Conservation (phyloP, 2,329 filamentous ascomycete genomes). For the Ascocoryne sarcoides region DNA sequence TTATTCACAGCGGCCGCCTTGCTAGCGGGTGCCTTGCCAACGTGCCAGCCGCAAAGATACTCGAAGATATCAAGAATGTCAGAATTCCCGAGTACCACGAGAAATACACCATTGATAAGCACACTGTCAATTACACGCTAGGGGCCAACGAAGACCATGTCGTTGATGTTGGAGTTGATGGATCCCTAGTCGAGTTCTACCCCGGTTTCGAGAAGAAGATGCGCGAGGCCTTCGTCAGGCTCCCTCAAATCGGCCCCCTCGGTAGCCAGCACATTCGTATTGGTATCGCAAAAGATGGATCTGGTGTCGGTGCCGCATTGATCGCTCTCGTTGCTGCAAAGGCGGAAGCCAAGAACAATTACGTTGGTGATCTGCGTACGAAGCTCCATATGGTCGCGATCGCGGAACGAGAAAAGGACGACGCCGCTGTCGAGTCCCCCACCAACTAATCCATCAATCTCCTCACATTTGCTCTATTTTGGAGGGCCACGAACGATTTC, state of each 20-base stretch:
- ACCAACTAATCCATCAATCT: too few relatives aligned
- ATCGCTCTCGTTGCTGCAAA: slow-evolving; percentile 83
- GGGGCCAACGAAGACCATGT: slow-evolving; percentile 48
- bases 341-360: slow-evolving; percentile 28
- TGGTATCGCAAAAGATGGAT: slow-evolving; percentile 94
- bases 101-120: slow-evolving; percentile 20
- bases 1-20: slow-evolving; percentile 72
- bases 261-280: slow-evolving; percentile 86
- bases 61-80: slow-evolving; percentile 20
- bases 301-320: slow-evolving; percentile 86
- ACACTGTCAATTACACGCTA: slow-evolving; percentile 19
- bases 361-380: slow-evolving; percentile 11
- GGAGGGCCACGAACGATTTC: too few relatives aligned
- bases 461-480: too few relatives aligned
- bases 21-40: slow-evolving; percentile 33
- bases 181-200: slow-evolving; percentile 91
- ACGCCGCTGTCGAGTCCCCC: not conserved
- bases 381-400: not conserved
- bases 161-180: slow-evolving; percentile 87
- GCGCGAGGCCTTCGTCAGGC: slow-evolving; percentile 66
- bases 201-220: slow-evolving; percentile 86
- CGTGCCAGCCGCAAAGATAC: slow-evolving; percentile 17
- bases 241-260: slow-evolving; percentile 66
- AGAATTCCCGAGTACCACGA: slow-evolving; percentile 21
- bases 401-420: slow-evolving; percentile 3